phyloP scores from a whole-genome alignment of 2,329 filamentous ascomycete species.

The Diaporthe sp. region DNA sequence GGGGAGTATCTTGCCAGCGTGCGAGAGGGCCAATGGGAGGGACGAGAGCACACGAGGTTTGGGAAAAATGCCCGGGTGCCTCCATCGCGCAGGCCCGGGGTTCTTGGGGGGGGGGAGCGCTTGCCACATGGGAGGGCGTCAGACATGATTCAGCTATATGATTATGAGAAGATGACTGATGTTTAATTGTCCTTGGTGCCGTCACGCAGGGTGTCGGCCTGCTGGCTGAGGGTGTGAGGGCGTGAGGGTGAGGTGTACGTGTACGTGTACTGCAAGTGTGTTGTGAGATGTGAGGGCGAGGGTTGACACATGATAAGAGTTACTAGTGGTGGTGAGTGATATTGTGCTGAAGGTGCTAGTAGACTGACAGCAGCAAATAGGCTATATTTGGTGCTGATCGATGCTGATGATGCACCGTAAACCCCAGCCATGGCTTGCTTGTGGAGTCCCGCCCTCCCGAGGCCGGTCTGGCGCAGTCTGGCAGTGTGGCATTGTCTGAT shows the following conservation, averaged over 20 bases:
- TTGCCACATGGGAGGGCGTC: slow-evolving; percentile 4
- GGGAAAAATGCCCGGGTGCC: background rate
- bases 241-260: background rate
- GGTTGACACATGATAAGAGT: slow-evolving; percentile 7
- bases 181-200: background rate
- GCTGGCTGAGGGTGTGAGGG: background rate
- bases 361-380: background rate
- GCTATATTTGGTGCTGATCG: background rate
- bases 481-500: background rate
- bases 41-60: background rate
- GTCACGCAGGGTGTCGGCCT: background rate
- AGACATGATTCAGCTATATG: slow-evolving; percentile 4
- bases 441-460: background rate
- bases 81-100: slow-evolving; percentile 24
- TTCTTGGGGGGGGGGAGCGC: background rate
- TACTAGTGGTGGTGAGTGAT: background rate
- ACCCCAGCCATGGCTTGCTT: background rate
- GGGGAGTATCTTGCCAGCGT: background rate
- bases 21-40: slow-evolving; percentile 28
- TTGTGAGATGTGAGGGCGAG: background rate
- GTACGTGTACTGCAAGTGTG: background rate
- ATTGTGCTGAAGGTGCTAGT: background rate
- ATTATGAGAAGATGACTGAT: background rate
- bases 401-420: background rate
- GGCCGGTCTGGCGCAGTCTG: background rate